These are phyloP conservation scores for Lenwebbia sp. DNA, from an alignment of 345 rosid species.

Conservation along the genomic window DNA sequence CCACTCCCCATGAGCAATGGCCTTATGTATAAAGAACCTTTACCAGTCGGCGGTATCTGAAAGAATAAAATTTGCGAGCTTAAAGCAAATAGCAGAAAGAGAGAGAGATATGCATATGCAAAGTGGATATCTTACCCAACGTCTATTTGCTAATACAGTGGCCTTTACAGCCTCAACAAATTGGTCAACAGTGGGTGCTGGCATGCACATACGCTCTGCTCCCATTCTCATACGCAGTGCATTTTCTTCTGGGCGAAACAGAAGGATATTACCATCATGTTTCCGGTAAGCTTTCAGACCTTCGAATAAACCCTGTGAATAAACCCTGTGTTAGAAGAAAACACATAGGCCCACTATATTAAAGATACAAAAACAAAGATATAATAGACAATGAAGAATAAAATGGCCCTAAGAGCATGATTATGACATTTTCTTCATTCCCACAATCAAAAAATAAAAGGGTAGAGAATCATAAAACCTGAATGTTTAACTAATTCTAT, in stretches of 20 bases:
- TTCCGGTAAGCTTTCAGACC: constrained; percentile 90
- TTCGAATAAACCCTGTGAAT: constrained; percentile 86
- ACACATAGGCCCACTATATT: neutral
- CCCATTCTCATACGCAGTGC: constrained; percentile 73
- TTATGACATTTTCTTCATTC: neutral
- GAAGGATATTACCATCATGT: constrained; percentile 55
- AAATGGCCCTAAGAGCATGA: neutral
- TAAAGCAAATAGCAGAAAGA: neutral
- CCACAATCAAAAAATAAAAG: neutral
- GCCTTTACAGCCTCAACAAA: constrained; percentile 82
- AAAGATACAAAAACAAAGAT: neutral
- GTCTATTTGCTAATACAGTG: constrained; percentile 88
- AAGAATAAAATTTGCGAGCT: constrained; percentile 4
- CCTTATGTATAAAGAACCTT: constrained; percentile 84
- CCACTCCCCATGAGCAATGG: constrained; percentile 97
- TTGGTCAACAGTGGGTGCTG: constrained; percentile 73
- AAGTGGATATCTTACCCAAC: constrained; percentile 45
- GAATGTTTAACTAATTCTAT: neutral
- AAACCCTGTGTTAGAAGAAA: constrained; percentile 40
- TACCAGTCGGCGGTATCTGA: constrained; percentile 88
- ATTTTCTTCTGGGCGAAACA: constrained; percentile 94
- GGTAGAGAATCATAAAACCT: neutral
- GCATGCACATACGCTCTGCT: constrained; percentile 97
- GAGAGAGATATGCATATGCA: neutral
- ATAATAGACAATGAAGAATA: neutral